Evolutionary conservation across 78 protist genomes (phyloP), one percentile per base, ranked within the genome.

Genomic region (Polysphondylium violaceum): DNA sequence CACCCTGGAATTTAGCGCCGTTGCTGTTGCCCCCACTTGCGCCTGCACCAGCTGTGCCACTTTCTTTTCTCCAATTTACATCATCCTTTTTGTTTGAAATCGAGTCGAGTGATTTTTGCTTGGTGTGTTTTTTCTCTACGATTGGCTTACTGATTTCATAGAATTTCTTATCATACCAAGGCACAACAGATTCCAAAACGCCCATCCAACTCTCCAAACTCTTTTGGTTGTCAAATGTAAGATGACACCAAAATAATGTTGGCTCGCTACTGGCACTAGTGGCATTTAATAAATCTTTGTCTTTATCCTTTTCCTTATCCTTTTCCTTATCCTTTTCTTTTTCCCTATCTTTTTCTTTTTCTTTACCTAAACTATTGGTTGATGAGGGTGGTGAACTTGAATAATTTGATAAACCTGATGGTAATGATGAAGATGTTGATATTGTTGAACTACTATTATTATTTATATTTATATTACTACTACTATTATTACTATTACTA

Each of bases 181-280:
- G 68, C 6, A 71, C 51, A 0, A 67, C 60, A 33, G 71, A 40
- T 25, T 83, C 91, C 6, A 83, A 74, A 21, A 83, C 72, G 44
- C 91, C 91, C 19, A 56, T 43, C 91, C 91, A 83, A 64, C 35
- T 71, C 17, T 83, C 91, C 91, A 83, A 69, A 58, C 40, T 50
- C 38, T 83, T 83, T 9, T 60, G 76, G 43, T 83, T 83, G 6
- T 83, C 91, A 56, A 83, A 83, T 69, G 72, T 79, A 7, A 83
- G n/a, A 27, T 69, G 33, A 83, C 91, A 83, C 91, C 91, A 83
- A 38, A 83, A 31, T 25, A 63, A 50, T 19, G 21, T 55, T 25
- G 76, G 43, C 23, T 44, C 21, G 38, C 35, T 67, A 67, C 38
- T n/a, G 23, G 5, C 7, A 67, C 33, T 40, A 63, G 4, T 6